Conservation (phyloP, 2,329 filamentous ascomycete genomes). For the Venturia aucupariae region DNA sequence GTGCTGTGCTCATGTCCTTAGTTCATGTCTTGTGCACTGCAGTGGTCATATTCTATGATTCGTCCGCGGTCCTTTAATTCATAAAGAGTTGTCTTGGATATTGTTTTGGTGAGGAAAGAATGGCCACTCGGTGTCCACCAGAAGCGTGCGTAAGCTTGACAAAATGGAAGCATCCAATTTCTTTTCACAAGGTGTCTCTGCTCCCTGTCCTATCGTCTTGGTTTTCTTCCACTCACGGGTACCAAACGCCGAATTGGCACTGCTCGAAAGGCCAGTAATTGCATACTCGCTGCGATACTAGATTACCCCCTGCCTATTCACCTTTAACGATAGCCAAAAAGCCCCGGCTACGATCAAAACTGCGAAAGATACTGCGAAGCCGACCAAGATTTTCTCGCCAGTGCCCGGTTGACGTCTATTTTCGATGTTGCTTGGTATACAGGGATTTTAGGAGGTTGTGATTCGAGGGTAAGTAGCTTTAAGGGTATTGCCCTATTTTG, state of each 20-base stretch:
- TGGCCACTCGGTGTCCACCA: not conserved
- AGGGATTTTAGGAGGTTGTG: not conserved
- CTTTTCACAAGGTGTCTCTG: not conserved
- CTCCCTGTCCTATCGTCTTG: not conserved
- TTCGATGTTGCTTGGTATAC: not conserved
- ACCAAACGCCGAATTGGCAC: not conserved
- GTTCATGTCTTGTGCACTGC: too few relatives aligned
- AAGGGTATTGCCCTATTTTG: not conserved
- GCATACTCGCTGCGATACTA: not conserved
- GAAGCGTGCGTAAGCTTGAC: not conserved
- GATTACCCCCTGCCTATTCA: not conserved
- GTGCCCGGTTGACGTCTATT: not conserved
- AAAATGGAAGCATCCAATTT: not conserved
- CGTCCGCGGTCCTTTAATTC: too few relatives aligned
- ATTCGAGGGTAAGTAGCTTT: not conserved
- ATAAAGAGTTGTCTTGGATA: too few relatives aligned
- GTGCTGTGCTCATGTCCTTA: not conserved
- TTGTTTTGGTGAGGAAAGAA: not conserved
- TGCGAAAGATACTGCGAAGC: not conserved
- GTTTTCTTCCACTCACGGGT: not conserved
- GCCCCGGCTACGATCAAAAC: not conserved
- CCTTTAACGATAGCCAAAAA: not conserved
- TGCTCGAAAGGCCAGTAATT: not conserved
- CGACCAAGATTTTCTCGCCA: not conserved
- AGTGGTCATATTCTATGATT: too few relatives aligned